phyloP scores from a whole-genome alignment of 2,329 filamentous ascomycete genomes.

The Leptographium wingfieldii region DNA sequence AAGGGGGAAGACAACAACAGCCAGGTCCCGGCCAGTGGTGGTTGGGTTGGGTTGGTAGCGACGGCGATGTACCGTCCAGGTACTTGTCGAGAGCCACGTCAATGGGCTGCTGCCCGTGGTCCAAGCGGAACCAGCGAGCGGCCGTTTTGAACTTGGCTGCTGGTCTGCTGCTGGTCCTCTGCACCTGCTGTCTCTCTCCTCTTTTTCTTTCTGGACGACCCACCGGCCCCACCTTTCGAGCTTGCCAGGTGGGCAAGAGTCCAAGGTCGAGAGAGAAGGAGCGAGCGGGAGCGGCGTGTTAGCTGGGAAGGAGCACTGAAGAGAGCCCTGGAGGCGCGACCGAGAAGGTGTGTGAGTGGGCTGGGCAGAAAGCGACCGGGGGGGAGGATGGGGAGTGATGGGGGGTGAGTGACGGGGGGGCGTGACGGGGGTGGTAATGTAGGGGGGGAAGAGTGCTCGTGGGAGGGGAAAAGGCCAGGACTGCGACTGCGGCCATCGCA shows the following conservation, averaged over 20 bases:
- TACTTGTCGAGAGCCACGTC: background rate
- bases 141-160: background rate
- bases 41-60: background rate
- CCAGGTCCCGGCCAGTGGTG: background rate
- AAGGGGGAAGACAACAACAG: background rate
- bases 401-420: background rate
- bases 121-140: background rate
- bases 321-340: background rate
- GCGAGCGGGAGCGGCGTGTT: background rate
- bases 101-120: background rate
- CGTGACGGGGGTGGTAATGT: background rate
- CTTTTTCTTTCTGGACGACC: background rate
- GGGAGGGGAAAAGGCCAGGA: background rate
- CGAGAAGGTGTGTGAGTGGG: too few relatives aligned
- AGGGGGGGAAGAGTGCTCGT: background rate
- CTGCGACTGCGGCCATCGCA: background rate
- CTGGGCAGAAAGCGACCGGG: too few relatives aligned
- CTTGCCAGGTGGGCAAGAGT: background rate
- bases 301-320: background rate
- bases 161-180: background rate
- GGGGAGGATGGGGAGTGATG: background rate
- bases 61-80: background rate
- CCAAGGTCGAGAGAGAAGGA: background rate
- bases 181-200: background rate
- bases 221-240: background rate